Evolutionary conservation across 1,284 basidiomycete species (phyloP), one percentile per base, ranked within the genome.

Genomic region (Limonomyces culmigenus): DNA sequence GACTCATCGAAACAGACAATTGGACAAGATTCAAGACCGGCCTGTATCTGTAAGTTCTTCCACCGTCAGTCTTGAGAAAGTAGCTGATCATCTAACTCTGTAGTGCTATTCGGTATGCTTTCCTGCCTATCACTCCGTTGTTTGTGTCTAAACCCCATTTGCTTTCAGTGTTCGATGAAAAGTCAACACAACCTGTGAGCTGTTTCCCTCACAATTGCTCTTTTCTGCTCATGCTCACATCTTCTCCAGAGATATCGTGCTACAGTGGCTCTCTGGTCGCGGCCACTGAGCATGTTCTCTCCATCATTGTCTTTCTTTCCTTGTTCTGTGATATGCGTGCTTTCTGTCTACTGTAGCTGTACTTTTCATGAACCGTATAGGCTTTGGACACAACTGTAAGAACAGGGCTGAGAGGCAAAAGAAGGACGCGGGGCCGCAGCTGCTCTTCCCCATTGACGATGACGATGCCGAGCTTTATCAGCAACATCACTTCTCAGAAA

Each of bases 161-260:
- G 14, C 29, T 19, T 39, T 1, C 43, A 86, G 83, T 85, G 83
- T 52, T 89, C 86, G 13, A 89, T 92, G 79, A 92, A 92, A 58
- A 89, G 77, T 45, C 85, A 88, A 55, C 84, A 92, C 52, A 95
- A 95, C 50, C 62, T 96, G 77, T 81, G 47, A 39, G 77, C 51
- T 25, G 18, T 25, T 34, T 11, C 16, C 13, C 14, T 12, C 15
- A 23, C 19, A 3, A 3, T 14, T 18, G 12, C 4, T 16, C 31
- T 15, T 16, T 36, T 31, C 25, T 6, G 8, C 30, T 14, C 31
- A 37, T 18, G 33, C 27, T 31, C 16, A 15, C 10, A 27, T 16
- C 31, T 13, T 4, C 19, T 39, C 12, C 44, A 80, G 76, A 38
- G 77, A 80, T 45, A 80, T 83, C 36, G 70, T 81, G 12, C 50